Percentiles rank a stretch among this genome's conserved stretches.
Conservation (phyloP, 345 rosid species). For the Aethionema arabicum region DNA sequence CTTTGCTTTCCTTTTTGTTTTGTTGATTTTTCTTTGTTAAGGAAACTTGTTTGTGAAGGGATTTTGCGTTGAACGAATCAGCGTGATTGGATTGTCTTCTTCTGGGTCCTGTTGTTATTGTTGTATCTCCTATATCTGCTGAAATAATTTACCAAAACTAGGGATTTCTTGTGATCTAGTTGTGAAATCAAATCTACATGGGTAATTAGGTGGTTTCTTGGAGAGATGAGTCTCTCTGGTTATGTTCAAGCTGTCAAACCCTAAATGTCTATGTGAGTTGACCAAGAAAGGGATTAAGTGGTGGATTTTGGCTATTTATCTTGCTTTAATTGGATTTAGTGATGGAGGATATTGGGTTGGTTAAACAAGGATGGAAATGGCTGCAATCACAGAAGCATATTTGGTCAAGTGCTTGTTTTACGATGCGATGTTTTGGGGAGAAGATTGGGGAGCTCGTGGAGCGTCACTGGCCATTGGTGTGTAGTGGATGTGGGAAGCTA, state of each 20-base stretch:
- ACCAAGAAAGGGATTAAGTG: conserved; percentile 9
- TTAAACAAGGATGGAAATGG: conserved; percentile 91
- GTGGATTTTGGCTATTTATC: background rate
- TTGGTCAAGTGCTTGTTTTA: conserved; percentile 46
- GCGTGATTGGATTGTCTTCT: conserved; percentile 46
- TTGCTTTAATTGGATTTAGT: conserved; percentile 17
- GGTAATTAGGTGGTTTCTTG: conserved; percentile 22
- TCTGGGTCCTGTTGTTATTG: conserved; percentile 12
- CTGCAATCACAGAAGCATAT: conserved; percentile 65
- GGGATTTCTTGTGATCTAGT: background rate
- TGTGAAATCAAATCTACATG: conserved; percentile 20
- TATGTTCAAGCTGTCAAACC: conserved; percentile 15
- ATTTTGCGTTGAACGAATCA: conserved; percentile 46
- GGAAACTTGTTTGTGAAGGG: conserved; percentile 61
- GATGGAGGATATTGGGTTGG: conserved; percentile 90
- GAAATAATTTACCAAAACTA: conserved; percentile 26
- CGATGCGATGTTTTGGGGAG: conserved; percentile 46
- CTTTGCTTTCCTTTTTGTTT: conserved; percentile 28
- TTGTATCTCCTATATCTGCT: conserved; percentile 20
- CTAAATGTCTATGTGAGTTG: conserved; percentile 21
- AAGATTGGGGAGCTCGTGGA: conserved; percentile 57
- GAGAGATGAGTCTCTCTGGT: conserved; percentile 20
- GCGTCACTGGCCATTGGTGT: conserved; percentile 88
- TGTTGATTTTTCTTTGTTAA: conserved; percentile 22
- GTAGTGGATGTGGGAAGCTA: conserved; percentile 58